A percentile compares a stretch with the other conserved stretches of the same genome.
phyloP scores from a whole-genome alignment of 148 eudicot species.

The Rheum nobile region DNA sequence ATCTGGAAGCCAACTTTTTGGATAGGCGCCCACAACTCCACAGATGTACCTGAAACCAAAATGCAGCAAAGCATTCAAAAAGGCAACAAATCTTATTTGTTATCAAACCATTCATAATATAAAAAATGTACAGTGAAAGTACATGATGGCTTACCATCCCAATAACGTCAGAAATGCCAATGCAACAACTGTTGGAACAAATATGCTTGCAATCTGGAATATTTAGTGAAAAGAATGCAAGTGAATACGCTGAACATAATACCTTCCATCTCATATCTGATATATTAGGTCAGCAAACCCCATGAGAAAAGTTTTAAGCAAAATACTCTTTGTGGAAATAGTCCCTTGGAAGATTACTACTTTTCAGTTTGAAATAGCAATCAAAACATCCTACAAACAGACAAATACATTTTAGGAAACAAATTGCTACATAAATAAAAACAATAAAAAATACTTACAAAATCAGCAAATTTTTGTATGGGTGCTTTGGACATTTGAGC shows the following conservation, averaged over 20 bases:
- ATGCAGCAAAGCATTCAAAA: neutral
- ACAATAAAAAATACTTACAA: constrained; percentile 36
- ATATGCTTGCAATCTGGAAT: constrained; percentile 82
- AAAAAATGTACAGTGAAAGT: neutral
- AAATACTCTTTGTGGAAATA: neutral
- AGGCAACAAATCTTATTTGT: neutral
- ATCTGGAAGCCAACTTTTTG: constrained; percentile 71
- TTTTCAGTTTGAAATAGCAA: neutral
- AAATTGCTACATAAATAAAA: constrained; percentile 1
- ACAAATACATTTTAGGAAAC: neutral
- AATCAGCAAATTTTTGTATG: constrained; percentile 89
- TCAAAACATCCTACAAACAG: neutral
- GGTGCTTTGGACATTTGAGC: constrained; percentile 99
- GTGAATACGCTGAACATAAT: neutral
- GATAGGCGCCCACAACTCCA: constrained; percentile 68
- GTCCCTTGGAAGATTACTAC: neutral
- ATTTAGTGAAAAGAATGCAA: constrained; percentile 1
- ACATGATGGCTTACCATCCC: constrained; percentile 54
- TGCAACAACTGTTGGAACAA: constrained; percentile 82
- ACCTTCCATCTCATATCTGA: neutral
- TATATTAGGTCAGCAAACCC: neutral
- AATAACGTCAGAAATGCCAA: constrained; percentile 63
- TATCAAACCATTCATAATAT: neutral
- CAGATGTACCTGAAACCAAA: constrained; percentile 48
- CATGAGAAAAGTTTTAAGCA: neutral